Base-by-base conservation (phyloP, 805 yeast species). In the Saccharomycodes ludwigii region DNA sequence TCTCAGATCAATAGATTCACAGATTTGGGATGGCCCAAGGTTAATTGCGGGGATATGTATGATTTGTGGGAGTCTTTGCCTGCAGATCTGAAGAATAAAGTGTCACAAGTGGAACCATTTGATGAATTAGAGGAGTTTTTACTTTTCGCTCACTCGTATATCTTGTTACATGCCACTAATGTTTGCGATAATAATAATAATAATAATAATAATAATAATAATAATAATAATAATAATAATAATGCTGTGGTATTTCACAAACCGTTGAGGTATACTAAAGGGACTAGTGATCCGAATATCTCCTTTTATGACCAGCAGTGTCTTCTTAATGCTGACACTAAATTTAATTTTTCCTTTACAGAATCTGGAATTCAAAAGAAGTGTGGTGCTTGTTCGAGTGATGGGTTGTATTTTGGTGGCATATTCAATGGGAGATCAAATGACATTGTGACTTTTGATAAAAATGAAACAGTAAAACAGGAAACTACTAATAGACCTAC, bases 71-170 rank as follows among this genome's bases (percentile, higher is more conserved):
- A 55, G 6, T 49, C 65, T 14, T 55, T 75, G 2, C 49, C 61
- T 4, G 39, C 39, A 2, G 58, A 56, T 1, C 46, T 56, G 5
- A 70, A 67, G 41, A 27, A 33, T 0, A 48, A 52, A 24, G 63
- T 82, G 6, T 60, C 59, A 12, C 29, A 46, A 1, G 61, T 78
- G 14, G 93, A 81, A 47, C 68, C 70, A 3, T 82, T 81, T 52
- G 94, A 82, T 50, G 94, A 82, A 54, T 69, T 81, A 71, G 94
- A 81, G 54, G 94, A 81, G 51, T 80, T 81, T 40, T 65, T 74
- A 18, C 46, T 77, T 10, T 81, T 78, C 45, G 71, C 82, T 35
- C 88, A 79, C 43, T 91, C 81, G 48, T 82, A 81, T 45, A 59
- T 74, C 22, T 60, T 77, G 24, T 59, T 76, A 3, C 85, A 77